phyloP scores from a whole-genome alignment of 1,139 yeast genomes.

The Pichia sp. region DNA sequence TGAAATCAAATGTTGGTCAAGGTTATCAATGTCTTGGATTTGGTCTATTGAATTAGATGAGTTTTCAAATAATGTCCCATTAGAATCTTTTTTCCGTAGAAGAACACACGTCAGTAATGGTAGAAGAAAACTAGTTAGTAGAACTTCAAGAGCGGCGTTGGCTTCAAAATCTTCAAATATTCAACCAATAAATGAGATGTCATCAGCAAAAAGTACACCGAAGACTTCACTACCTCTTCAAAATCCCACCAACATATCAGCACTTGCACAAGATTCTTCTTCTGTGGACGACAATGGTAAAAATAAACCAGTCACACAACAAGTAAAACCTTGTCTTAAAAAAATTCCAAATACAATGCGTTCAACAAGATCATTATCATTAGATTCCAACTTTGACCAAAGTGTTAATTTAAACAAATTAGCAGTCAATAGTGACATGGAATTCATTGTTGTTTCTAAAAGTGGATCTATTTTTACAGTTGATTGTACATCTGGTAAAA shows the following conservation, averaged over 20 bases:
- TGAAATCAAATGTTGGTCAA: conserved; percentile 52
- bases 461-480: conserved; percentile 44
- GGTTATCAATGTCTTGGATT: conserved; percentile 43
- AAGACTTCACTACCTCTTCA: not conserved
- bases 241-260: not conserved
- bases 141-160: conserved; percentile 2
- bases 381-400: conserved; percentile 28
- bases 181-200: not conserved
- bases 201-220: not conserved
- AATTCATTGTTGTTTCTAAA: conserved; percentile 34
- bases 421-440: conserved; percentile 27
- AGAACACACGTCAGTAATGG: conserved; percentile 17
- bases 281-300: no score
- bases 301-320: no score
- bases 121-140: conserved; percentile 13
- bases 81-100: conserved; percentile 56
- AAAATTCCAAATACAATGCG: not conserved
- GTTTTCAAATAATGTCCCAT: conserved; percentile 32
- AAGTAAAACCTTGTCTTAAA: not conserved
- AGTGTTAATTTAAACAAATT: conserved; percentile 20
- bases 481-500: conserved; percentile 43
- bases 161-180: not conserved
- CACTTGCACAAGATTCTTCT: not conserved
- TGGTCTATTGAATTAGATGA: conserved; percentile 41
- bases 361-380: conserved; percentile 22